Conservation (phyloP, 1,284 basidiomycete species). For the Fereydounia khargensis region DNA sequence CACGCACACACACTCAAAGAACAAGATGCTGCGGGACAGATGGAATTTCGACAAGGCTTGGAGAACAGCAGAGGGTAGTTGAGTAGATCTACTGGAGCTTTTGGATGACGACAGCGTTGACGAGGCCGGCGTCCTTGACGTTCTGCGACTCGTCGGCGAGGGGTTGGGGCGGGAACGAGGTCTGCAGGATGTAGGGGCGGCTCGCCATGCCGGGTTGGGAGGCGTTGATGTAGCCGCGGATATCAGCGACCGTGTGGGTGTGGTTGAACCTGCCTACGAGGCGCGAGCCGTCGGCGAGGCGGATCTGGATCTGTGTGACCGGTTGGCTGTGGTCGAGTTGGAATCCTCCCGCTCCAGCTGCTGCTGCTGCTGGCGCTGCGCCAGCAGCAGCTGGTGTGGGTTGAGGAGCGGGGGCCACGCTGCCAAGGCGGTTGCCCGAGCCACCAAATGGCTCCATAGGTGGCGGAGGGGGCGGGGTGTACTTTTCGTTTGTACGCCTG, state of each 20-base stretch:
- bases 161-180: constrained; percentile 54
- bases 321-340: constrained; percentile 78
- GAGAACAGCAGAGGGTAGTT: too few relatives aligned
- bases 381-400: constrained; percentile 13
- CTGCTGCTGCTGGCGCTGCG: constrained; percentile 31
- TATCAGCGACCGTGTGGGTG: constrained; percentile 81
- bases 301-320: constrained; percentile 84
- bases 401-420: constrained; percentile 45
- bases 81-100: constrained; percentile 44
- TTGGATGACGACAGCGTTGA: constrained; percentile 53
- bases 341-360: constrained; percentile 59
- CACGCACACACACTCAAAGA: too few relatives aligned
- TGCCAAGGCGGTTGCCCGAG: constrained; percentile 76
- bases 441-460: constrained; percentile 69
- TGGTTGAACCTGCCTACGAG: constrained; percentile 86
- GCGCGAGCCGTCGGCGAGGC: constrained; percentile 82
- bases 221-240: constrained; percentile 82
- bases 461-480: constrained; percentile 64
- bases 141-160: constrained; percentile 46
- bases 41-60: too few relatives aligned
- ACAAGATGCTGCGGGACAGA: too few relatives aligned
- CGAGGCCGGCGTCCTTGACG: constrained; percentile 46
- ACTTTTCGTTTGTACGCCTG: constrained; percentile 74
- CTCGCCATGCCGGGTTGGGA: constrained; percentile 45
- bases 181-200: constrained; percentile 41